Evolutionary conservation across 1,139 yeast species (phyloP), one percentile per base, ranked within the genome.

Genomic region (Kodamaea alishanica): DNA sequence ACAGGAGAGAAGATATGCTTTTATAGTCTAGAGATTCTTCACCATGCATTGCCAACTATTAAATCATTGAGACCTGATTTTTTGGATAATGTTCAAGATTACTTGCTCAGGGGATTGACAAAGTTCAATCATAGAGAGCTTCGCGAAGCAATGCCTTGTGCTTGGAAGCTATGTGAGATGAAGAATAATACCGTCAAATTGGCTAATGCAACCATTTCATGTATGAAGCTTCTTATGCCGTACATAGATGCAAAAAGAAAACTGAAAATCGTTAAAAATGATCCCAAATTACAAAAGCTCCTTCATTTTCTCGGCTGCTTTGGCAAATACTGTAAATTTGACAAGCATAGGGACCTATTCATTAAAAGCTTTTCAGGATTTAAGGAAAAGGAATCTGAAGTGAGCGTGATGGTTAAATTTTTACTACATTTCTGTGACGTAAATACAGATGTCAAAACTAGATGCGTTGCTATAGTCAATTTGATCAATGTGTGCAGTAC

Each of bases 61-160:
- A 53, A 57, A 0, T 63, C 73, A 5, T 61, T 84, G 29, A 70
- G 82, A 38, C 71, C 75, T 0, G 70, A 65, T 2, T 83, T 82
- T 47, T 51, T 77, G 23, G 50, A 56, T 11, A 71, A 72, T 3
- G 66, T 81, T n/a, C 81, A 79, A 50, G 53, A 67, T 0, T 68
- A 75, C 7, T 52, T 86, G 24, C 56, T 84, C 43, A 65, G 65
- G 33, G 64, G 75, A 26, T 56, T 87, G 33, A 81, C 89, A 2
- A 81, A 74, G 45, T 73, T 82, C 55, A 73, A 70, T 38, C 67
- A 71, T 0, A 66, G 58, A 41, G 90, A 84, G 48, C 58, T 86
- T 9, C 77, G 76, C 24, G 81, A 80, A 48, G 95, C 89, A 0
- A 72, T 85, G 53, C 86, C 89, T 2, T 70, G 86, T 41, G 60